phyloP scores from a whole-genome alignment of 169 alveolate genomes.

The Babesia divergens region DNA sequence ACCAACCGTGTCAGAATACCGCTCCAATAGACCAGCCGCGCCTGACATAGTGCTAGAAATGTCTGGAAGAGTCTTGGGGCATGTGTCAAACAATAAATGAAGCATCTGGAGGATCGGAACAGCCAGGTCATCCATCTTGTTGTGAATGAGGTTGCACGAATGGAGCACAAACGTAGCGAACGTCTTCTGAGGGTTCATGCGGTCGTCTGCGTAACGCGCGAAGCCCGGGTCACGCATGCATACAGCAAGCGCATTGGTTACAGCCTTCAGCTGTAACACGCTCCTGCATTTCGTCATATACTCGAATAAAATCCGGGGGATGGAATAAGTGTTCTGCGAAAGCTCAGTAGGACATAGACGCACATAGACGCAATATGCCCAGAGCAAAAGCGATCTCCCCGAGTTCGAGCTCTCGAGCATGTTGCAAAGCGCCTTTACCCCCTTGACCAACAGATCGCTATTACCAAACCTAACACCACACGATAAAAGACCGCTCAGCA shows the following conservation, averaged over 20 bases:
- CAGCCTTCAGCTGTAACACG: slow-evolving; percentile 63
- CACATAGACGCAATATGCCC: slow-evolving; percentile 42
- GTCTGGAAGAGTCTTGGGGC: slow-evolving; percentile 33
- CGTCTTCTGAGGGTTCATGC: slow-evolving; percentile 66
- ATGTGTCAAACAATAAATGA: slow-evolving; percentile 19
- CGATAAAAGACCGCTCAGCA: slow-evolving; percentile 22
- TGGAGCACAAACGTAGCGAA: slow-evolving; percentile 70
- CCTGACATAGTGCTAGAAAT: slow-evolving; percentile 40
- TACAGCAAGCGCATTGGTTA: slow-evolving; percentile 63
- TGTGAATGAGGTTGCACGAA: slow-evolving; percentile 67
- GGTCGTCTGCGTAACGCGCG: slow-evolving; percentile 64
- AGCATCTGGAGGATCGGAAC: slow-evolving; percentile 39
- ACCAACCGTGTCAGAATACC: slow-evolving; percentile 11
- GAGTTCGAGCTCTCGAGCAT: slow-evolving; percentile 3
- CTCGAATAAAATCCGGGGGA: slow-evolving; percentile 71
- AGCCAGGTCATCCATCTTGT: slow-evolving; percentile 64
- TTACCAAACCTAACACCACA: slow-evolving; percentile 17
- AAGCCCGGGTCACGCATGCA: slow-evolving; percentile 71
- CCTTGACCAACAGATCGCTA: slow-evolving; percentile 28
- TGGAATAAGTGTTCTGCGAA: slow-evolving; percentile 56
- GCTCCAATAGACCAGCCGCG: not conserved
- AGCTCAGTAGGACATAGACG: slow-evolving; percentile 67
- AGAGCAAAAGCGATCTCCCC: slow-evolving; percentile 26
- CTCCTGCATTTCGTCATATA: slow-evolving; percentile 61
- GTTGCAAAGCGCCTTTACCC: slow-evolving; percentile 26